Evolutionary conservation across 805 yeast species (phyloP).

Genomic region (Saturnispora halmiae): DNA sequence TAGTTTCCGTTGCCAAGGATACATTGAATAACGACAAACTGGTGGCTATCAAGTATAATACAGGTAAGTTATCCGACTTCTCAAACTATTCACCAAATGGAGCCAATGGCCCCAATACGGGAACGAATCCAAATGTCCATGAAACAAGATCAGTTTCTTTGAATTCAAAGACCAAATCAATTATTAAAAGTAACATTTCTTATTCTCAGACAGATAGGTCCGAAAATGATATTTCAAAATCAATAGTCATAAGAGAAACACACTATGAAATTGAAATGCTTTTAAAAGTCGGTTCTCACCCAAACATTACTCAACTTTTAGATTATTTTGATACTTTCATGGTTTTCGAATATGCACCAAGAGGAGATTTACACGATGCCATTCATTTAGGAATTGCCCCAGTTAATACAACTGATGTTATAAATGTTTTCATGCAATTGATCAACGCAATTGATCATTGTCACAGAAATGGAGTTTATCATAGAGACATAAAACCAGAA

Average conservation of each 20-base stretch:
- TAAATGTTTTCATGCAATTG: constrained; percentile 45
- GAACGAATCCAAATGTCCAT: constrained; percentile 3
- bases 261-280: constrained; percentile 61
- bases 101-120: too few relatives aligned
- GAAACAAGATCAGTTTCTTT: constrained; percentile 14
- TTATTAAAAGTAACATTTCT: constrained; percentile 8
- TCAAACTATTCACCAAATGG: constrained; percentile 19
- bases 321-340: constrained; percentile 46
- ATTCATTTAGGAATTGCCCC: constrained; percentile 61
- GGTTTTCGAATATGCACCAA: constrained; percentile 69
- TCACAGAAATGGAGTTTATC: constrained; percentile 40
- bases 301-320: constrained; percentile 37
- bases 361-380: constrained; percentile 82
- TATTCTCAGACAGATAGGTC: constrained; percentile 12
- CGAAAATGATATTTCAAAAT: constrained; percentile 19
- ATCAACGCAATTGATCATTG: constrained; percentile 43
- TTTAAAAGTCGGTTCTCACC: constrained; percentile 46
- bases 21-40: constrained; percentile 35
- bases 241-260: constrained; percentile 46
- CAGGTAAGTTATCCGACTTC: constrained; percentile 42
- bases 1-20: constrained; percentile 82
- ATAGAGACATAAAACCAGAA: constrained; percentile 52
- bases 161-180: constrained; percentile 13
- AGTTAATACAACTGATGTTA: constrained; percentile 42
- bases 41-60: constrained; percentile 82